Conservation (phyloP, 192 early-diverging fungal genomes). For the Piromyces sp. region DNA sequence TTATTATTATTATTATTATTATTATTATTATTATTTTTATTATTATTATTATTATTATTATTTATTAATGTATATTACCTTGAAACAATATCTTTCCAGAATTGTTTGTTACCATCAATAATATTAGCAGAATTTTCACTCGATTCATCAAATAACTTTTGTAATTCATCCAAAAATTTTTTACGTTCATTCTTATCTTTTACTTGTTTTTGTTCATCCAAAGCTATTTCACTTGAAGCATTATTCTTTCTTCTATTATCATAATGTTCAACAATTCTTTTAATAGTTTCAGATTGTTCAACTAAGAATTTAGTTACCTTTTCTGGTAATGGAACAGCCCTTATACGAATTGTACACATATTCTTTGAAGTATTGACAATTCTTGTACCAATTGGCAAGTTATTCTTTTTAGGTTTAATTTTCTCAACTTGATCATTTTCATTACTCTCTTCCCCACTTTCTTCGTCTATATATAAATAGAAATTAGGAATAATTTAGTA, state of each 20-base stretch:
- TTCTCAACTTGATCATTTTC: neutral
- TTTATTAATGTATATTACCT: neutral
- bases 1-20: too few species aligned
- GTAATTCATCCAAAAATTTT: conserved; percentile 18
- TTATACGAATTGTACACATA: conserved; percentile 35
- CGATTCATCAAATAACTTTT: conserved; percentile 24
- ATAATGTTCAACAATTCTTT: conserved; percentile 26
- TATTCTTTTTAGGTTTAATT: neutral
- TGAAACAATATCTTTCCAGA: conserved; percentile 2
- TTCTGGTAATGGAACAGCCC: conserved; percentile 51
- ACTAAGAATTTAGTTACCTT: conserved; percentile 38
- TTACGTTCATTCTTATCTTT: conserved; percentile 3
- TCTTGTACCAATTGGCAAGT: conserved; percentile 41
- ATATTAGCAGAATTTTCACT: conserved; percentile 9
- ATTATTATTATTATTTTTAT: too few species aligned
- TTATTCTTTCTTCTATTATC: conserved; percentile 7
- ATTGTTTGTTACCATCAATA: neutral
- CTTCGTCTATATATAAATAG: neutral
- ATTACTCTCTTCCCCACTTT: neutral
- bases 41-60: too few species aligned
- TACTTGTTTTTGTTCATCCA: neutral
- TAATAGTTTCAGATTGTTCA: conserved; percentile 27
- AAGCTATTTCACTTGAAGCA: conserved; percentile 4
- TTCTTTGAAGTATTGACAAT: conserved; percentile 39
- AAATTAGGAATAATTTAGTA: too few species aligned